Evolutionary conservation across 2,329 filamentous ascomycete genomes (phyloP), one percentile per base, ranked within the genome.

Genomic region (Sporothrix protearum): DNA sequence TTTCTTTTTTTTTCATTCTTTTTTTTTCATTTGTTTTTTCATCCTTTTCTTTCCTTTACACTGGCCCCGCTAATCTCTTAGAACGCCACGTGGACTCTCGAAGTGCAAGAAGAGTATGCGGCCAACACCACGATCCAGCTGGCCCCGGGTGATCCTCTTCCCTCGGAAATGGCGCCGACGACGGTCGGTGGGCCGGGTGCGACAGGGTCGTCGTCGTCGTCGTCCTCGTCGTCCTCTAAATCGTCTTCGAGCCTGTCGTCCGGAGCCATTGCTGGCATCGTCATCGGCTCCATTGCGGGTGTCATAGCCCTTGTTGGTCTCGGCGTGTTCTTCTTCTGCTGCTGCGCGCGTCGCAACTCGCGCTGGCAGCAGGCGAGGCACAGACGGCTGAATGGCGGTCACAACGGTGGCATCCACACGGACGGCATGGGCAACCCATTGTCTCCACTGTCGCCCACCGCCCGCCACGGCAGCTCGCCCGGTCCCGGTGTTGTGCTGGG

Each of bases 261-360:
- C 3, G 87, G 87, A 3, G 85, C 84, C 2, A 89, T 90, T 36
- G 87, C 86, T 0, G 89, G 88, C 4, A 88, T 91, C 39, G 83
- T 82, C 0, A 81, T 91, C 47, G 87, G 87, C 30, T 79, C 77
- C 0, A 80, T 84, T 0, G 85, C 82, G 1, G 79, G 84, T 1
- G 69, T 86, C 3, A 73, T 82, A 22, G 74, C 84, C 0, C 83
- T 81, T 10, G 80, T 83, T 9, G 80, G 77, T 0, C 76, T 88
- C 12, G 80, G 78, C 0, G 76, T 88, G 6, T 75, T 88, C 68
- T 86, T 85, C 68, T 75, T 86, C 59, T 85, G 82, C 69, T 83
- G 84, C n/a, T 63, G 5, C 39, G 14, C 71, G 67, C 67, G 59
- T 8, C 67, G 67, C 36, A 66, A 45, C 45, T 53, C 47, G 28